Conservation (phyloP, 1,139 yeast genomes). For the Debaryomyces subglobosus region DNA sequence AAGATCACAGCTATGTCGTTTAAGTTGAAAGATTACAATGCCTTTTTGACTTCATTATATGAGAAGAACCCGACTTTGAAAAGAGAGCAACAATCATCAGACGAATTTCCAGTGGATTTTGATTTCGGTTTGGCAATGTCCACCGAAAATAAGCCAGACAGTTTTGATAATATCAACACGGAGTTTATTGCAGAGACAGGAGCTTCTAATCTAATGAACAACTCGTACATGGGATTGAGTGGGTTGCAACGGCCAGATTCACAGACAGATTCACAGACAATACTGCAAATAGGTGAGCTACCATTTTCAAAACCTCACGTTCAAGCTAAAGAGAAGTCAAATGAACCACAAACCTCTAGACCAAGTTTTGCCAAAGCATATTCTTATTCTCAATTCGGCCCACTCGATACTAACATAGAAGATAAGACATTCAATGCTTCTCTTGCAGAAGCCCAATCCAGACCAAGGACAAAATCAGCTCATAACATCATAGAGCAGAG, state of each 20-base stretch:
- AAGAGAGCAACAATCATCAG: constrained; percentile 1
- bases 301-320: not conserved
- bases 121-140: constrained; percentile 31
- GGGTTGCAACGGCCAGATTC: not conserved
- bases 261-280: not conserved
- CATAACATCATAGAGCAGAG: constrained; percentile 52
- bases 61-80: constrained; percentile 19
- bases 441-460: not conserved
- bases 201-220: constrained; percentile 5
- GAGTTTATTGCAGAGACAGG: constrained; percentile 16
- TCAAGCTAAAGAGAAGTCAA: not conserved
- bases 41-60: constrained; percentile 32
- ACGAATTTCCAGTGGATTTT: constrained; percentile 31
- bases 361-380: not conserved
- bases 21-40: constrained; percentile 35
- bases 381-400: not conserved
- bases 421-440: not conserved
- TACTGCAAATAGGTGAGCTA: not conserved
- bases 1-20: constrained; percentile 27
- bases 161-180: not conserved
- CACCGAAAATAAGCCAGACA: not conserved
- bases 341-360: not conserved
- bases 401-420: not conserved
- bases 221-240: not conserved
- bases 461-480: constrained; percentile 29